These are phyloP conservation scores for Priceomyces medius DNA, from an alignment of 805 yeast genomes.

Conservation along the genomic window DNA sequence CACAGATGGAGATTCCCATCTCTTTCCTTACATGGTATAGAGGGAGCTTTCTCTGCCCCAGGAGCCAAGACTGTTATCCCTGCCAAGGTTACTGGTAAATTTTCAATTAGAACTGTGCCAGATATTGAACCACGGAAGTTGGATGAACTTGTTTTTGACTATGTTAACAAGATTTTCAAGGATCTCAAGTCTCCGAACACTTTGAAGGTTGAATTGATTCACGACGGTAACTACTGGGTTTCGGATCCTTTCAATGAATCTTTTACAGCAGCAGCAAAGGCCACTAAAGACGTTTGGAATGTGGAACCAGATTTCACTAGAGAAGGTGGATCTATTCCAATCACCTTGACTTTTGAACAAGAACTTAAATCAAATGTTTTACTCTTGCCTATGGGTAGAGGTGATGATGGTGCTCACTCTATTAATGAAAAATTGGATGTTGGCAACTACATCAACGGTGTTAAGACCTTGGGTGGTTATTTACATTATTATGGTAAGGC, in stretches of 20 bases:
- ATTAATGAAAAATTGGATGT: slow-evolving; percentile 92
- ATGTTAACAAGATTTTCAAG: slow-evolving; percentile 64
- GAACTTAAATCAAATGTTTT: slow-evolving; percentile 81
- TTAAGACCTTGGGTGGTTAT: slow-evolving; percentile 90
- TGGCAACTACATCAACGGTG: slow-evolving; percentile 87
- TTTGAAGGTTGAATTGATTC: slow-evolving; percentile 70
- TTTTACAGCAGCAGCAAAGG: slow-evolving; percentile 91
- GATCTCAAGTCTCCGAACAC: slow-evolving; percentile 76
- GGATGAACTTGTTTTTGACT: slow-evolving; percentile 72
- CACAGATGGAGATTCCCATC: slow-evolving; percentile 99
- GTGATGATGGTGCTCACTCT: slow-evolving; percentile 99
- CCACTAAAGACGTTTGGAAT: slow-evolving; percentile 93
- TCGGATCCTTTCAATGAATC: slow-evolving; percentile 90
- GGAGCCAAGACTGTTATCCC: slow-evolving; percentile 99
- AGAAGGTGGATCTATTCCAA: slow-evolving; percentile 99
- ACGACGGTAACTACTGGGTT: slow-evolving; percentile 96
- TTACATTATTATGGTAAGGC: slow-evolving; percentile 71
- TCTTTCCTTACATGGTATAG: slow-evolving; percentile 92
- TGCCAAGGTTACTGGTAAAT: slow-evolving; percentile 89
- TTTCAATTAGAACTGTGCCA: slow-evolving; percentile 96
- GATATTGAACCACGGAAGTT: slow-evolving; percentile 79
- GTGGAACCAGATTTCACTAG: slow-evolving; percentile 95
- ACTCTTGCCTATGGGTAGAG: slow-evolving; percentile 95
- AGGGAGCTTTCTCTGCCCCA: slow-evolving; percentile 91
- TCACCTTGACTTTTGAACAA: slow-evolving; percentile 90